Evolutionary conservation across 352 stramenopile genomes (phyloP).

Genomic region (Thraustotheca clavata): DNA sequence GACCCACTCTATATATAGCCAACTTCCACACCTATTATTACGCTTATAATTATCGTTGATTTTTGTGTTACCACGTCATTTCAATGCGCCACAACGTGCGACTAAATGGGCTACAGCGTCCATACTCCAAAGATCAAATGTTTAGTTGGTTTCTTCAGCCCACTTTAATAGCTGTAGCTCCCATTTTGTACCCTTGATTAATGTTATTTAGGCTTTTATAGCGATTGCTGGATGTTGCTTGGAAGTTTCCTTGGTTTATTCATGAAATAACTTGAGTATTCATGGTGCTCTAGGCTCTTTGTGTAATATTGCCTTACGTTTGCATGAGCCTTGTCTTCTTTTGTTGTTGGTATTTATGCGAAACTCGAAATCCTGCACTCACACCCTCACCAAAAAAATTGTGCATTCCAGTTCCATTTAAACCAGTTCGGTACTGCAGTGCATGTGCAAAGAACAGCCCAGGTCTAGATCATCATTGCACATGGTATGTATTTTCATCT

Average conservation of each 20-base stretch:
- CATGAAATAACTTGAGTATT: not conserved
- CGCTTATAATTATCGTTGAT: too few relatives aligned
- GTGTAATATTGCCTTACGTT: conserved; percentile 55
- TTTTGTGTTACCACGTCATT: too few relatives aligned
- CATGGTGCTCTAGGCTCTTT: conserved; percentile 35
- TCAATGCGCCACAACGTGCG: conserved; percentile 25
- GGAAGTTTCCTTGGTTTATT: conserved; percentile 39
- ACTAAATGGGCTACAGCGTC: conserved; percentile 63
- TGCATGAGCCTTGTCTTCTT: conserved; percentile 48
- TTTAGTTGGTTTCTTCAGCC: conserved; percentile 72
- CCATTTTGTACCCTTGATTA: not conserved
- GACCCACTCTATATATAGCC: too few relatives aligned
- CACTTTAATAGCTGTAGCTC: conserved; percentile 49
- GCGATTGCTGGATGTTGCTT: conserved; percentile 49
- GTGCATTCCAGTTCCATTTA: conserved; percentile 42
- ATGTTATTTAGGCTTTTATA: conserved; percentile 45
- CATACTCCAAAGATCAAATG: conserved; percentile 69
- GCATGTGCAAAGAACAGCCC: conserved; percentile 77
- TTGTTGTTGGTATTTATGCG: conserved; percentile 57
- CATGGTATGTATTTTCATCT: conserved; percentile 27
- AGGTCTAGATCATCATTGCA: conserved; percentile 78
- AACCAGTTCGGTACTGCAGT: conserved; percentile 70
- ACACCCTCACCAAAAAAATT: conserved; percentile 22
- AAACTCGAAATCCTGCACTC: conserved; percentile 44
- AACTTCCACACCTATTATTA: too few relatives aligned